Base-by-base conservation (phyloP, 1,284 basidiomycete genomes). In the Megacollybia platyphylla region DNA sequence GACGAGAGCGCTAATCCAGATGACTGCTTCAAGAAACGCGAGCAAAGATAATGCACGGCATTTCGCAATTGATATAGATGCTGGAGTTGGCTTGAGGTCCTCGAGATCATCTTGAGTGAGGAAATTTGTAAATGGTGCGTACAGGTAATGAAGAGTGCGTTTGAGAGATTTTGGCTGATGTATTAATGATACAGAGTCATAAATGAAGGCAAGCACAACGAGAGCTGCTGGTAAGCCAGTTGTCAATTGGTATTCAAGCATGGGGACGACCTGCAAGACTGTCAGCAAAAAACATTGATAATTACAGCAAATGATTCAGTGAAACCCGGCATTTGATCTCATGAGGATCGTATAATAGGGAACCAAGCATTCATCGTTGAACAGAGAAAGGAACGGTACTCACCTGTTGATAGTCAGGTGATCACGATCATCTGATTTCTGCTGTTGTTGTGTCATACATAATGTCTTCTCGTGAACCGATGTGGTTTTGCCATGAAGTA, bases 401-500 rank as follows among this genome's bases (percentile, higher is more conserved):
- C 2, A 29, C 27, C 26, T 29, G 26, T 9, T 27, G 11, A 18
- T 26, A n/a, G 11, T 10, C 36, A 40, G 3, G 31, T 34, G 31
- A 34, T 34, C 31, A 34, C 15, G 11, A 11, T 34, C 27, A 40
- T 40, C 27, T 38, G 18, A 11, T 29, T 29, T 28, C 39, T 4
- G 11, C 36, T 27, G 4, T n/a, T 40, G n/a, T 17, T 18, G 3
- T 38, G 10, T 38, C 17, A 20, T 17, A 13, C 11, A 18, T 42
- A 31, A 85, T 85, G 81, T 79, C 79, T 7, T 63, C 73, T 11
- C 64, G 79, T 58, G 78, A 82, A 49, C 74, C 79, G 6, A 56
- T 84, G 54, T 87, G 85, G 84, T 87, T 67, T 54, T 87, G 84
- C 48, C 80, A 87, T 56, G 67, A 85, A 63, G 83, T 79, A 36